Conservation (phyloP, 345 rosid genomes). For the Cardamine occulta region DNA sequence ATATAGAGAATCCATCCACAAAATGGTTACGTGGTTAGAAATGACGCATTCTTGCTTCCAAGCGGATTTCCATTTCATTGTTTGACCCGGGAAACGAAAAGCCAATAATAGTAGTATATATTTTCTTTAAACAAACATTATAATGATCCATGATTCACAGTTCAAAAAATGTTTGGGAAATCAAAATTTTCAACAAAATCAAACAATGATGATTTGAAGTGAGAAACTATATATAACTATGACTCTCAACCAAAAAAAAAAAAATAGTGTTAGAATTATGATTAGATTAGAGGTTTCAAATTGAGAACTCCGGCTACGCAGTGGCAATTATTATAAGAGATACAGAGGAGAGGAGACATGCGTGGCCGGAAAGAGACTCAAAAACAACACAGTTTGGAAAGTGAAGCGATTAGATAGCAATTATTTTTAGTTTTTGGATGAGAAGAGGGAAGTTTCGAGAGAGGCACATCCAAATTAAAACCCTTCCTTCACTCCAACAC, state of each 20-base stretch:
- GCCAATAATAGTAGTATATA: not conserved
- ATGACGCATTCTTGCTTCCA: not conserved
- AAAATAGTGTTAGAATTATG: not conserved
- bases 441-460: conserved; percentile 36
- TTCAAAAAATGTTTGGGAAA: not conserved
- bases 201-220: not conserved
- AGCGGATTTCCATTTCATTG: not conserved
- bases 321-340: too few relatives aligned
- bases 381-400: conserved; percentile 37
- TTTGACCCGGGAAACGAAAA: not conserved
- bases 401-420: conserved; percentile 24
- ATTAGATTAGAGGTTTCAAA: not conserved
- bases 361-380: conserved; percentile 40
- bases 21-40: not conserved
- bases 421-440: not conserved
- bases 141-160: not conserved
- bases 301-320: not conserved
- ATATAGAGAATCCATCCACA: not conserved
- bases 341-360: conserved; percentile 27
- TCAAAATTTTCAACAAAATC: not conserved
- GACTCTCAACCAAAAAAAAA: too few relatives aligned
- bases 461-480: conserved; percentile 10
- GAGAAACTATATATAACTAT: too few relatives aligned
- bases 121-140: not conserved
- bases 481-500: conserved; percentile 34